Base-by-base conservation (phyloP, 805 yeast genomes). In the Hanseniaspora guilliermondii region DNA sequence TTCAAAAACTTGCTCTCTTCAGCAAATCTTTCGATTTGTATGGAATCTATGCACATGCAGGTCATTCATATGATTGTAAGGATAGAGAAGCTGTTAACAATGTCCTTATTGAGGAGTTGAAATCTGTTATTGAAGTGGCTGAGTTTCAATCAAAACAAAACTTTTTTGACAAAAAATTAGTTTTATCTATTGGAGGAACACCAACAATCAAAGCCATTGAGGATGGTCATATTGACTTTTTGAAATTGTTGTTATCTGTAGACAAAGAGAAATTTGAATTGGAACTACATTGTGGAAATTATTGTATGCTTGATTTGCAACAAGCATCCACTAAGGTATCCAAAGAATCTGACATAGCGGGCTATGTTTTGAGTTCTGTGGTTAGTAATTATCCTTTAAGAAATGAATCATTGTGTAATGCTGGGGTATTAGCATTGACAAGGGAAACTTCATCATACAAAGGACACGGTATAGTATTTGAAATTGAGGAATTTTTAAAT, bases 251-350 rank as follows among this genome's bases (percentile, higher is more conserved):
- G 21, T 49, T 50, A 22, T 52, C 49, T 21, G 44, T 62, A 14
- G 54, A 49, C 17, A 57, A 61, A 5, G 56, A 72, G 17, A 57
- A 59, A 19, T 82, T 80, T 4, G 61, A 63, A 0, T 66, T 85
- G 39, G 93, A 85, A 62, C 63, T 85, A 17, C 94, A 85, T 64
- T 89, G 91, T n/a, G 94, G 94, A 12, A 84, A 85, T 63, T 85
- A 82, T 62, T 75, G 82, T 3, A 75, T 80, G 62, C 79, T 84
- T 61, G 94, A 85, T 63, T 67, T 83, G 53, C 94, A 85, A 63
- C 93, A 85, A 64, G 73, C 80, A n/a, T 76, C 85, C 12, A 85
- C 93, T 0, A 78, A 78, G 0, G 77, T 83, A 58, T 72, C 82
- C 14, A 60, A 67, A 0, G 61, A 64, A 19, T 66, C 68, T 1